phyloP scores from a whole-genome alignment of 495 filamentous ascomycete species.

The Aspergillus heteromorphus region DNA sequence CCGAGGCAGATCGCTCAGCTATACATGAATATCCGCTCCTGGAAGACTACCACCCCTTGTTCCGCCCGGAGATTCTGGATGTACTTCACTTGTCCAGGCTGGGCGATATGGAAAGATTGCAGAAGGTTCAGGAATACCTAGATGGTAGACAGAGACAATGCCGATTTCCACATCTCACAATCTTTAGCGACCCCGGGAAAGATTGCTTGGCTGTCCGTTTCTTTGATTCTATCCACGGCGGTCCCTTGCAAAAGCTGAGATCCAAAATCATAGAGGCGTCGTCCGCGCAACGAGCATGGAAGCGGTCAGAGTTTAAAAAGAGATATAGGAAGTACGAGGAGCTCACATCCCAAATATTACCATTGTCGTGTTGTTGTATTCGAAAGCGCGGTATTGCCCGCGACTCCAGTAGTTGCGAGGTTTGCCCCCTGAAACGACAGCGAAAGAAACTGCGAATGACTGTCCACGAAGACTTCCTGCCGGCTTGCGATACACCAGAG shows the following conservation, averaged over 20 bases:
- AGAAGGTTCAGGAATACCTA: constrained; percentile 25
- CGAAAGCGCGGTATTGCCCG: background rate
- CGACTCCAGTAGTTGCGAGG: background rate
- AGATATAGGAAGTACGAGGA: constrained; percentile 31
- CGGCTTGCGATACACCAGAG: constrained; percentile 13
- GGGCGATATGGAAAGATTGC: constrained; percentile 37
- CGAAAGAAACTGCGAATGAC: constrained; percentile 34
- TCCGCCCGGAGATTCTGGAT: constrained; percentile 43
- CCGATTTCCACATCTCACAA: constrained; percentile 16
- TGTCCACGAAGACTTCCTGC: constrained; percentile 56
- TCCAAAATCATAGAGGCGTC: constrained; percentile 25
- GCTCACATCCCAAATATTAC: constrained; percentile 25
- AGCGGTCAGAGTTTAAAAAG: constrained; percentile 28
- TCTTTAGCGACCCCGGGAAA: constrained; percentile 33
- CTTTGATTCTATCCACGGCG: constrained; percentile 22
- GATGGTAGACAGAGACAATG: constrained; percentile 14
- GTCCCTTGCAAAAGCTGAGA: constrained; percentile 22
- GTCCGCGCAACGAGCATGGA: constrained; percentile 20
- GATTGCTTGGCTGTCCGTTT: constrained; percentile 41
- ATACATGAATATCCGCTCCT: constrained; percentile 14
- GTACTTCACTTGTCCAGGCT: constrained; percentile 36
- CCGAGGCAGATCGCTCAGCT: background rate
- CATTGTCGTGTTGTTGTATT: constrained; percentile 19
- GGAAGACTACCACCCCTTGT: constrained; percentile 40
- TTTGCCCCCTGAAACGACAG: background rate